These are phyloP conservation scores for Cornus kousa DNA, from an alignment of 148 eudicot species.

Conservation along the genomic window DNA sequence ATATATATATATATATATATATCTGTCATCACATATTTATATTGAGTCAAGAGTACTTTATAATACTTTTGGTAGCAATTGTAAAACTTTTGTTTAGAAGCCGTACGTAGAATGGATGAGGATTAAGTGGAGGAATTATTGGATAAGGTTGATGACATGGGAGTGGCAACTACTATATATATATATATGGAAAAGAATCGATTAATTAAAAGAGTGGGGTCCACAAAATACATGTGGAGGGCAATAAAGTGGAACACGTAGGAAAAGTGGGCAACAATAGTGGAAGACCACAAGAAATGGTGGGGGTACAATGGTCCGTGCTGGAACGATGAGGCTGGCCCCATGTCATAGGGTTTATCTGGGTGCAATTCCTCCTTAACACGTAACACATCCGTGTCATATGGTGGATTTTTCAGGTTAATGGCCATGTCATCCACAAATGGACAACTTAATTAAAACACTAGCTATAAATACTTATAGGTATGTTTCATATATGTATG, in stretches of 20 bases:
- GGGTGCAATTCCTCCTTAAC: background rate
- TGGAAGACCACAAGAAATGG: background rate
- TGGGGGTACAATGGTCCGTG: background rate
- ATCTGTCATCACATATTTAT: no score
- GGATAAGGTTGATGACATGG: background rate
- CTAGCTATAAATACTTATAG: no score
- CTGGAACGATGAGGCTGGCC: background rate
- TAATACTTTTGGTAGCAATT: no score
- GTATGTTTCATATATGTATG: no score
- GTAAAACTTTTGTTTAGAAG: no score
- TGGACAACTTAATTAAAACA: background rate
- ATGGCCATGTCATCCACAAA: background rate
- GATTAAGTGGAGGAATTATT: background rate
- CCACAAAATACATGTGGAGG: background rate
- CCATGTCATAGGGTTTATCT: no score
- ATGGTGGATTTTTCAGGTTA: background rate
- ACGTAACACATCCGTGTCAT: background rate
- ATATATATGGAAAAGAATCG: no score
- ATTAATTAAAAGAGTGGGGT: background rate
- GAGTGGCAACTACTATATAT: background rate
- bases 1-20: no score
- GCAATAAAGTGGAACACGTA: background rate
- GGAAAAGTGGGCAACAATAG: background rate
- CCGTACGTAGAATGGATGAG: background rate
- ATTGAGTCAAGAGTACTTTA: no score